phyloP scores from a whole-genome alignment of 2,329 filamentous ascomycete species.

The Tolypocladium endophyticum region DNA sequence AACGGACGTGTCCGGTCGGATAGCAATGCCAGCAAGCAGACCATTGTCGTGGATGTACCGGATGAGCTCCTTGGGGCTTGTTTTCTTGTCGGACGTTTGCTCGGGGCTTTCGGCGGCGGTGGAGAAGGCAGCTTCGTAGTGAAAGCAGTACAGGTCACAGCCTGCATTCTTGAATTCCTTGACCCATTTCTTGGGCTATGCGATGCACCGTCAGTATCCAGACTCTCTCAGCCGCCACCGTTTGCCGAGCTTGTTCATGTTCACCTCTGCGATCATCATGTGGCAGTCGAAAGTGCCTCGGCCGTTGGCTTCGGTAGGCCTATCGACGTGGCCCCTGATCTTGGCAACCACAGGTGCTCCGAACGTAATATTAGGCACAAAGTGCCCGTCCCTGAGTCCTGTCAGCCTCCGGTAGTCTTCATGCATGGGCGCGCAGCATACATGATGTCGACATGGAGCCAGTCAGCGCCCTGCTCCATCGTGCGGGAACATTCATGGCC shows the following conservation, averaged over 20 bases:
- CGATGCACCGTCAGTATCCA: background rate
- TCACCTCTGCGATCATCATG: conserved; percentile 98
- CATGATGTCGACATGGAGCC: conserved; percentile 92
- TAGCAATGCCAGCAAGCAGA: conserved; percentile 85
- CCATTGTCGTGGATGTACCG: conserved; percentile 82
- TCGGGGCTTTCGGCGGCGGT: conserved; percentile 75
- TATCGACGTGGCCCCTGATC: conserved; percentile 77
- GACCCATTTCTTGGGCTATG: conserved; percentile 93
- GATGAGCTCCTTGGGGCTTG: conserved; percentile 75
- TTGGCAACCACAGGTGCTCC: conserved; percentile 91
- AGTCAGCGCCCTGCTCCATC: conserved; percentile 80
- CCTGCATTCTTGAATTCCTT: conserved; percentile 88
- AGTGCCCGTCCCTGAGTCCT: conserved; percentile 77
- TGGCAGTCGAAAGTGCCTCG: conserved; percentile 97
- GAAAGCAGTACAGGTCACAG: conserved; percentile 99
- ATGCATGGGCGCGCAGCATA: conserved; percentile 19
- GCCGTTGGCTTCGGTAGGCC: conserved; percentile 57
- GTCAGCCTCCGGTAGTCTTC: background rate
- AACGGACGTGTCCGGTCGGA: conserved; percentile 86
- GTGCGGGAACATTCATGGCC: conserved; percentile 79
- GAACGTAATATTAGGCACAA: conserved; percentile 97
- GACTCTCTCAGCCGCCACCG: background rate
- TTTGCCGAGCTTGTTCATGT: background rate
- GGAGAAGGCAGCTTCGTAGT: conserved; percentile 93
- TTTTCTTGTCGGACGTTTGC: conserved; percentile 56